Evolutionary conservation across 1,139 yeast species (phyloP).

Genomic region (Pneumocystis wakefieldiae): DNA sequence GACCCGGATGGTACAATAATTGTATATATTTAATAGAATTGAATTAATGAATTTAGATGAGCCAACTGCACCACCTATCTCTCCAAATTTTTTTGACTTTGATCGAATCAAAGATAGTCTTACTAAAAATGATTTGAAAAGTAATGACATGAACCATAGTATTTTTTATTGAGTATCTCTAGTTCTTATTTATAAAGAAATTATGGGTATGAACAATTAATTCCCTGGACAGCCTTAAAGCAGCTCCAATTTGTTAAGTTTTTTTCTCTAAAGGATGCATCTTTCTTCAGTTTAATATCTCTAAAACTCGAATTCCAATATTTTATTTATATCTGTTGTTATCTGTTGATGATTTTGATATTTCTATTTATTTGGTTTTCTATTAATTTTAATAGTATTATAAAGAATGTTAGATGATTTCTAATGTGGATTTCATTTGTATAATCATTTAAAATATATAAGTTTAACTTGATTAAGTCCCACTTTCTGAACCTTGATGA

Average conservation of each 20-base stretch:
- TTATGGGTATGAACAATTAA: constrained; percentile 1
- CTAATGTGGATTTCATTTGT: neutral
- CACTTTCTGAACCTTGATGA: no score
- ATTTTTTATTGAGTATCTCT: neutral
- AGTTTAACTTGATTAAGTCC: no score
- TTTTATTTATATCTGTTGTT: neutral
- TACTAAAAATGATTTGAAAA: constrained; percentile 52
- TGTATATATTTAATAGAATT: neutral
- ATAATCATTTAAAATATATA: neutral
- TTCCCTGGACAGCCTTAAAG: neutral
- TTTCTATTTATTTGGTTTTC: no score
- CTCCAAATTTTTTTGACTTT: constrained; percentile 66
- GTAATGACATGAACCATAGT: constrained; percentile 6
- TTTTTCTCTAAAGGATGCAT: neutral
- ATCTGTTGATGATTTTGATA: neutral
- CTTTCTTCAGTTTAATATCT: neutral
- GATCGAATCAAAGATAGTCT: constrained; percentile 62
- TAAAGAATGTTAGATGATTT: no score
- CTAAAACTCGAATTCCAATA: neutral
- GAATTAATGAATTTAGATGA: constrained; percentile 40
- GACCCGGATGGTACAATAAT: constrained; percentile 31
- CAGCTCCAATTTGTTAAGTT: neutral
- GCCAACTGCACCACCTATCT: constrained; percentile 59
- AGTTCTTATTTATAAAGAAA: constrained; percentile 11
- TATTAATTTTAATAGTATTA: no score